Conservation (phyloP, 78 protist species). For the Speleostelium caveatum region DNA sequence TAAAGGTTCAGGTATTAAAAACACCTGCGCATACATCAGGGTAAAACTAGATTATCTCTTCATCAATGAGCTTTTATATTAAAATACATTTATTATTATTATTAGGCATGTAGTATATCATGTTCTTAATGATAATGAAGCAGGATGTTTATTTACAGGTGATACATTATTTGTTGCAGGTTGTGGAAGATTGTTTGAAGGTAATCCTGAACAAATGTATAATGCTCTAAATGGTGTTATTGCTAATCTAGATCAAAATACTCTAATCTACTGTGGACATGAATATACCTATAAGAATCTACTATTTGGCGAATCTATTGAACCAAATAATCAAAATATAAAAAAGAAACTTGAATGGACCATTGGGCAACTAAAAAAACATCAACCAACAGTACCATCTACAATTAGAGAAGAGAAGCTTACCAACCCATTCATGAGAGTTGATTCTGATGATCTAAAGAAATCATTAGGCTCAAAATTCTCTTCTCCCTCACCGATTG, state of each 20-base stretch:
- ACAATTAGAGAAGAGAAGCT: slow-evolving; percentile 75
- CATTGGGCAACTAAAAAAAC: slow-evolving; percentile 1
- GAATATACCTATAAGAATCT: slow-evolving; percentile 90
- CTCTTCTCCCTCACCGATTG: neutral
- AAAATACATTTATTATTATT: too few relatives aligned
- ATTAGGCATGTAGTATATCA: slow-evolving; percentile 66
- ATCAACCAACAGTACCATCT: slow-evolving; percentile 87
- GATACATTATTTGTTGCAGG: slow-evolving; percentile 93
- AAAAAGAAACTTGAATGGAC: neutral
- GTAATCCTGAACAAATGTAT: slow-evolving; percentile 84
- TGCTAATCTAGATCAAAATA: slow-evolving; percentile 68
- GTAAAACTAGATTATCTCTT: too few relatives aligned
- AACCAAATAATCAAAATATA: slow-evolving; percentile 70
- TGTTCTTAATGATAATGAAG: slow-evolving; percentile 1
- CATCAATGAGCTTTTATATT: too few relatives aligned
- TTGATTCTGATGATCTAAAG: slow-evolving; percentile 16
- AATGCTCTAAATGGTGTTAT: slow-evolving; percentile 51
- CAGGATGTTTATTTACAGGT: slow-evolving; percentile 83
- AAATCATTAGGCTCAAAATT: neutral
- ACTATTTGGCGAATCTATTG: slow-evolving; percentile 83
- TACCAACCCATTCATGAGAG: slow-evolving; percentile 88
- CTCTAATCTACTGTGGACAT: slow-evolving; percentile 88
- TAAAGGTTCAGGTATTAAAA: slow-evolving; percentile 3
- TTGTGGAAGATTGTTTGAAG: slow-evolving; percentile 89
- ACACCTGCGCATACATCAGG: slow-evolving; percentile 92